Base-by-base conservation (phyloP, 2,329 filamentous ascomycete species). In the Exophiala oligosperma region DNA sequence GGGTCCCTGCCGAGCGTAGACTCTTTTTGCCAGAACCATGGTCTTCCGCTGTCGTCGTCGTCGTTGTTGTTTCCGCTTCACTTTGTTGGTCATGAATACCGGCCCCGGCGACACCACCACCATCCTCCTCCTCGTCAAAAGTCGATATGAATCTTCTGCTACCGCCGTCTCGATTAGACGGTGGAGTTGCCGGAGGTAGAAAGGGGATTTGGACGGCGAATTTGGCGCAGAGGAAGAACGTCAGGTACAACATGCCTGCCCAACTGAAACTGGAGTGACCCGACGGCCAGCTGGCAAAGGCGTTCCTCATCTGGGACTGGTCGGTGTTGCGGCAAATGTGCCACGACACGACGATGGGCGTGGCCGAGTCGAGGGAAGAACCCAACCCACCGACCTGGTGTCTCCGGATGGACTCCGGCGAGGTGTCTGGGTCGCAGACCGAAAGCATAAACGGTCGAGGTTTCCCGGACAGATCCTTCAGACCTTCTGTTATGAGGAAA, bases 201-300 rank as follows among this genome's bases (percentile, higher is more conserved):
- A 78, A 73, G 44, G 79, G 78, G 46, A 78, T 72, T 35, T 75
- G 74, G 47, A 79, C 74, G 43, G 77, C 73, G 55, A 79, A 75
- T 49, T 81, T 78, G 60, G 85, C 81, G 55, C 90, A 91, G 23
- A 97, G 81, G 79, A 92, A 97, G 51, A 97, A 84, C 1, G 89
- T 89, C 14, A 96, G 82, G 72, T 97, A 96, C 53, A 92, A 84
- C 52, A 97, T 77, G 1, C 92, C 92, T 9, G 88, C 87, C 66
- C 90, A 91, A 3, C 89, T 83, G 61, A 88, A 86, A 41, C 87
- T 91, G 24, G 88, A 77, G 75, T 93, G 90, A 0, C 90, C 90
- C 54, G 86, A 90, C 0, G 89, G 89, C 66, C 92, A 97, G 67
- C 89, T 92, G 47, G 89, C 83, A 75, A 96, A 97, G 1, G 90